phyloP scores from a whole-genome alignment of 345 rosid genomes.

The Brassica napus region DNA sequence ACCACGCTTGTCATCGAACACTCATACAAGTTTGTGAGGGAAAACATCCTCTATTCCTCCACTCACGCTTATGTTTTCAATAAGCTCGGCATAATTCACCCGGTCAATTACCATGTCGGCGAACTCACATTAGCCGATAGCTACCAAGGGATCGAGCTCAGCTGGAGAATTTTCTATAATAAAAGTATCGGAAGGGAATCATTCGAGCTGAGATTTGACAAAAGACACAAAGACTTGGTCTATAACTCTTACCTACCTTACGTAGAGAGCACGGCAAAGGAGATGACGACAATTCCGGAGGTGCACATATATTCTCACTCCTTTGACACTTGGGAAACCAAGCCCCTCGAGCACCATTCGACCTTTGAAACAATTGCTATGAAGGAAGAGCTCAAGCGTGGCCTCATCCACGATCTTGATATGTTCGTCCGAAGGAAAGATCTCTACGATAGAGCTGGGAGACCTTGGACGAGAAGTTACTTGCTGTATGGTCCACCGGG shows the following conservation, averaged over 20 bases:
- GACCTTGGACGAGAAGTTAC: constrained; percentile 55
- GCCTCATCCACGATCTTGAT: constrained; percentile 46
- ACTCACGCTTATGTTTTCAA: neutral
- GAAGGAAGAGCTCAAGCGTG: constrained; percentile 42
- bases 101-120: neutral
- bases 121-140: neutral
- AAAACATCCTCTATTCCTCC: neutral
- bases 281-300: constrained; percentile 21
- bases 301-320: constrained; percentile 37
- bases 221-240: neutral
- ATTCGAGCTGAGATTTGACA: neutral
- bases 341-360: constrained; percentile 52
- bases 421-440: constrained; percentile 48
- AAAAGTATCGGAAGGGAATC: neutral
- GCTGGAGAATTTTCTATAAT: neutral
- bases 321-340: constrained; percentile 43
- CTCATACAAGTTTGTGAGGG: neutral
- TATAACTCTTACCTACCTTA: neutral
- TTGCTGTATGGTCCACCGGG: constrained; percentile 61
- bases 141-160: neutral
- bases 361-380: constrained; percentile 57
- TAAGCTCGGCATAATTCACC: neutral
- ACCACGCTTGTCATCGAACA: neutral
- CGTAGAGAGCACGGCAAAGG: neutral
- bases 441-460: constrained; percentile 49